Conservation (phyloP, 345 rosid genomes). For the Linum trigynum region DNA sequence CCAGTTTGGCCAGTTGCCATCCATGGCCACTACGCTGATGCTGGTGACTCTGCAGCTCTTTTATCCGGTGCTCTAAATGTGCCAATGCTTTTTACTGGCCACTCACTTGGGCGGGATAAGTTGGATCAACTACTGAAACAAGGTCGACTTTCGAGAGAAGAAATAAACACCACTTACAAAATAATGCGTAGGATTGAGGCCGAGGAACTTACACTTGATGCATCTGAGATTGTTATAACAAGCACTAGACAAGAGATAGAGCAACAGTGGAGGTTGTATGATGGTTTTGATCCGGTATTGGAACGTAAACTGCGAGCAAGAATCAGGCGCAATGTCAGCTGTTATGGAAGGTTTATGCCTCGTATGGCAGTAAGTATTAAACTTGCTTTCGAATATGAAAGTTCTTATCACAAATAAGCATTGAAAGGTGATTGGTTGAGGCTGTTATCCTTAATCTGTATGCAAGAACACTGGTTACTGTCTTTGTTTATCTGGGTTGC, state of each 20-base stretch:
- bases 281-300: conserved; percentile 94
- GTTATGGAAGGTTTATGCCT: conserved; percentile 94
- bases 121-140: conserved; percentile 89
- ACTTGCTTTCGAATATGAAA: not conserved
- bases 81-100: conserved; percentile 97
- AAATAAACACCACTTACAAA: conserved; percentile 83
- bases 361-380: conserved; percentile 85
- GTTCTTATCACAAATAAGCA: not conserved
- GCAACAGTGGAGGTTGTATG: conserved; percentile 93
- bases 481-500: not conserved
- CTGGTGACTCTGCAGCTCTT: conserved; percentile 90
- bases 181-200: conserved; percentile 96
- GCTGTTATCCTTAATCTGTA: not conserved
- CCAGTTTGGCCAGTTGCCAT: conserved; percentile 95
- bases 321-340: conserved; percentile 90
- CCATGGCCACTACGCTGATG: conserved; percentile 99
- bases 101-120: conserved; percentile 96
- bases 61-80: conserved; percentile 93
- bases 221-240: conserved; percentile 90
- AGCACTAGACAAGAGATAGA: conserved; percentile 96
- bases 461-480: not conserved
- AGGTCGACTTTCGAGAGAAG: conserved; percentile 84
- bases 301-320: conserved; percentile 91
- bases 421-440: not conserved
- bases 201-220: conserved; percentile 81